Base-by-base conservation (phyloP, 148 eudicot species). In the Diospyros lotus region DNA sequence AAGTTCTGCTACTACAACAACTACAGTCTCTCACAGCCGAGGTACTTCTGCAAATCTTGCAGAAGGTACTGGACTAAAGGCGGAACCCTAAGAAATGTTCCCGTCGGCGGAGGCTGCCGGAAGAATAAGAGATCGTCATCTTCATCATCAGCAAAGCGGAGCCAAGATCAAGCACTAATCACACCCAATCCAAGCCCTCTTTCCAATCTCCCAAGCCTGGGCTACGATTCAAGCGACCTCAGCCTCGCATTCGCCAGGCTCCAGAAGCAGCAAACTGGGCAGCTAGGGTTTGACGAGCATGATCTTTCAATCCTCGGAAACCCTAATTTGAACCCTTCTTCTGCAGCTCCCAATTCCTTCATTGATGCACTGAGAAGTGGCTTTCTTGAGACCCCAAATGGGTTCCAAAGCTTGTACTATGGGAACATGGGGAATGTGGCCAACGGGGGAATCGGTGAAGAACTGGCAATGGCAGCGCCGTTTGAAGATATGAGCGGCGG, bases 61-160 rank as follows among this genome's bases (percentile, higher is more conserved):
- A 79, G 98, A 69, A 85, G 98, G 81, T 93, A 93, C 60, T 93
- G 98, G 98, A 93, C 98, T 0, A 93, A 93, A 83, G 98, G 98
- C 4, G 98, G 98, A 1, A 90, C 98, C 2, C 52, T 93, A 64
- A 77, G 98, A 39, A 93, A 93, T 74, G 98, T 93, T 75, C 98
- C 98, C 0, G 98, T 93, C 1, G 98, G 98, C 1, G 98, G 98
- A 50, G 98, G 98, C 4, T 93, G 98, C 76, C 77, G 98, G 82
- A 93, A 87, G 80, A 93, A 87, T 85, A 86, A 81, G 45, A 79
- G 90, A n/a, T 70, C 73, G 15, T 42, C 73, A 14, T 74, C 83
- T 2, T 48, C 73, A 13, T 84, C 89, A 51, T 78, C 87, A 11
- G 72, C 84, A 1, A 79, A 76, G 52, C 46, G 61, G 40, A 82